These are phyloP conservation scores for Phytophthora pinifolia DNA, from an alignment of 352 stramenopile genomes.

Conservation along the genomic window DNA sequence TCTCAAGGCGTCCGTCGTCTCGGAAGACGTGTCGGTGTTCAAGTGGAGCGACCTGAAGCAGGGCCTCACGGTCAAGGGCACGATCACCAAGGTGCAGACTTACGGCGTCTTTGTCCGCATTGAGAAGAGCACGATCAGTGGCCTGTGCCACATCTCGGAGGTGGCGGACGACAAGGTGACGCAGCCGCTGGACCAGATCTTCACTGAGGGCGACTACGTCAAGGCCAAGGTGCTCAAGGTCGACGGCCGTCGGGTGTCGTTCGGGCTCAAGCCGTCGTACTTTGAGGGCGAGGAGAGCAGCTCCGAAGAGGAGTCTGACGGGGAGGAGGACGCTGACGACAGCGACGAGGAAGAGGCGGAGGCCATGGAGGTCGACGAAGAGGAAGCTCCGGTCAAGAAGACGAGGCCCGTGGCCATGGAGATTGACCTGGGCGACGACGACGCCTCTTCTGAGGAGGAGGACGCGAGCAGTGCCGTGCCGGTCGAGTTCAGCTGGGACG, in stretches of 20 bases:
- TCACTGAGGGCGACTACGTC: constrained; percentile 95
- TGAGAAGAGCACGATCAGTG: constrained; percentile 94
- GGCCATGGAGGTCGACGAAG: constrained; percentile 53
- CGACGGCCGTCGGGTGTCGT: constrained; percentile 90
- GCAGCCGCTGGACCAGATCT: constrained; percentile 91
- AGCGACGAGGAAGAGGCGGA: constrained; percentile 47
- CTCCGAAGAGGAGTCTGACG: constrained; percentile 81
- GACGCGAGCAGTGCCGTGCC: constrained; percentile 30
- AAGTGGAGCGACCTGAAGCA: constrained; percentile 91
- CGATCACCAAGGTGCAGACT: constrained; percentile 93
- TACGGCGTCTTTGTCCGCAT: constrained; percentile 97
- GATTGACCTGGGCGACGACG: constrained; percentile 51
- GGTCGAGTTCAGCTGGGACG: constrained; percentile 89
- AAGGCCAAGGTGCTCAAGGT: constrained; percentile 97
- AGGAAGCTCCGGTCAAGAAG: constrained; percentile 46
- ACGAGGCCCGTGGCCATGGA: constrained; percentile 36
- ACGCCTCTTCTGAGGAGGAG: constrained; percentile 68
- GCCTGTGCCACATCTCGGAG: constrained; percentile 96
- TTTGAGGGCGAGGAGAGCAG: constrained; percentile 93
- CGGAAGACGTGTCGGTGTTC: constrained; percentile 84
- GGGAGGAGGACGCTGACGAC: constrained; percentile 65
- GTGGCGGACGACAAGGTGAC: constrained; percentile 95
- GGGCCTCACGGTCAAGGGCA: constrained; percentile 93
- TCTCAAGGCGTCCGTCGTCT: constrained; percentile 92
- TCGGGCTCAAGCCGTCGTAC: constrained; percentile 97